phyloP scores from a whole-genome alignment of 176 grass and related monocot species.

The Ananas comosus region DNA sequence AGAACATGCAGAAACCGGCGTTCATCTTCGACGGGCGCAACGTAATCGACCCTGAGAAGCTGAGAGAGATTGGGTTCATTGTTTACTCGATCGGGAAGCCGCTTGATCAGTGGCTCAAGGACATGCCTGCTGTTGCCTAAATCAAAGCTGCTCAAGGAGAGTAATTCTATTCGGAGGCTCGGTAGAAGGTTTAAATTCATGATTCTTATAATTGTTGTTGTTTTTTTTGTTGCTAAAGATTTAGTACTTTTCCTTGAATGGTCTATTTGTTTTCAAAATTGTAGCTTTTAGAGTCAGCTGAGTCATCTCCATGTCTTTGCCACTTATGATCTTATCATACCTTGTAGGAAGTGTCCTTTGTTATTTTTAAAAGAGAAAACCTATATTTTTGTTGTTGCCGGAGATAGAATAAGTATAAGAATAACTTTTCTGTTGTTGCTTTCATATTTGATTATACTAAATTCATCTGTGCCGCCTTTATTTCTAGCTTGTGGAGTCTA shows the following conservation, averaged over 20 bases:
- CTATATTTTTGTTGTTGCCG: background rate
- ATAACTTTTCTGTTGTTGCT: background rate
- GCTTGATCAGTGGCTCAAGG: conserved; percentile 55
- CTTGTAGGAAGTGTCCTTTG: background rate
- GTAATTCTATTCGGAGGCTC: conserved; percentile 6
- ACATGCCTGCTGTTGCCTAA: conserved; percentile 60
- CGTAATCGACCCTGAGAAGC: conserved; percentile 44
- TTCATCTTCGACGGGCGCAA: conserved; percentile 66
- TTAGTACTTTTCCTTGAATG: conserved; percentile 19
- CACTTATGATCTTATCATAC: background rate
- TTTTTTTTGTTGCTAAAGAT: conserved; percentile 21
- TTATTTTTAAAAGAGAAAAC: background rate
- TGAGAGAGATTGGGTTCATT: conserved; percentile 58
- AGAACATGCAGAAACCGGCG: conserved; percentile 56
- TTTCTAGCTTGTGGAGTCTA: background rate
- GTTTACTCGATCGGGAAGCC: conserved; percentile 74
- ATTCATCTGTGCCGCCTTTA: no score
- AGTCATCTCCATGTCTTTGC: conserved; percentile 9
- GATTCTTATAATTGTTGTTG: conserved; percentile 31
- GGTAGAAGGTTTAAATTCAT: conserved; percentile 9
- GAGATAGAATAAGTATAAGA: background rate
- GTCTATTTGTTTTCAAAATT: conserved; percentile 9
- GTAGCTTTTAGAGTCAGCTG: conserved; percentile 11
- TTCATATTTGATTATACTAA: background rate
- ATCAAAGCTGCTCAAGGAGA: background rate